A percentile compares a stretch with the other conserved stretches of the same genome.
phyloP scores from a whole-genome alignment of 2,329 filamentous ascomycete species.

The Orbilia quercus region DNA sequence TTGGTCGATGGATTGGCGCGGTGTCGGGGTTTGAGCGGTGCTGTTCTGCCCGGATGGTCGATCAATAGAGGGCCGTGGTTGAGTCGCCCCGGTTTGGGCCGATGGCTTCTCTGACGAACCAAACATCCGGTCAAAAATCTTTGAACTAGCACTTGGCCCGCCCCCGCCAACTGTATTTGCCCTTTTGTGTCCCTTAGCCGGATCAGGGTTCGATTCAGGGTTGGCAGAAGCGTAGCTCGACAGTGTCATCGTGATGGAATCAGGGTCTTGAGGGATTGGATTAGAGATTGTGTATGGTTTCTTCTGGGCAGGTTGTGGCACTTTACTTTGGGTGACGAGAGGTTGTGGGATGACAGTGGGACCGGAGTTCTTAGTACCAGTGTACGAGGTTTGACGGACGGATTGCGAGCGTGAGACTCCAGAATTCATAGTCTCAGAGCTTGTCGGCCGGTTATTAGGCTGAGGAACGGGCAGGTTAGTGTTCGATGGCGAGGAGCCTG shows the following conservation, averaged over 20 bases:
- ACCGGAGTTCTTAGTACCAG: slow-evolving; percentile 34
- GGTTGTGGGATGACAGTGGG: slow-evolving; percentile 24
- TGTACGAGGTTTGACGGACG: slow-evolving; percentile 50
- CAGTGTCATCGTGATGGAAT: slow-evolving; percentile 69
- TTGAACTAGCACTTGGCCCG: slow-evolving; percentile 68
- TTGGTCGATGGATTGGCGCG: slow-evolving; percentile 77
- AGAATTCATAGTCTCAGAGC: slow-evolving; percentile 44
- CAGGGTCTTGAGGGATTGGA: slow-evolving; percentile 70
- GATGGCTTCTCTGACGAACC: slow-evolving; percentile 50
- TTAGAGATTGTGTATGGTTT: slow-evolving; percentile 79
- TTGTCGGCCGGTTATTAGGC: slow-evolving; percentile 38
- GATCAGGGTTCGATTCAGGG: slow-evolving; percentile 64
- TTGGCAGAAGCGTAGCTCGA: slow-evolving; percentile 70
- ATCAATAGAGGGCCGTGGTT: slow-evolving; percentile 63
- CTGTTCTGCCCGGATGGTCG: slow-evolving; percentile 46
- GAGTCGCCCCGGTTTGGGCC: slow-evolving; percentile 38
- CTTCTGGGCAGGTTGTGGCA: slow-evolving; percentile 78
- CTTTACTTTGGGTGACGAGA: slow-evolving; percentile 77
- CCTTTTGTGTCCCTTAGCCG: slow-evolving; percentile 76
- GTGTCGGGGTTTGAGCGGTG: slow-evolving; percentile 63
- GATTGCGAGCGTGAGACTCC: slow-evolving; percentile 49
- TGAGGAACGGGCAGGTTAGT: slow-evolving; percentile 39
- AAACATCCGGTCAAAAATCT: slow-evolving; percentile 72
- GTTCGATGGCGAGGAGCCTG: slow-evolving; percentile 37
- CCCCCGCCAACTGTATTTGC: slow-evolving; percentile 77